Evolutionary conservation across 2,329 filamentous ascomycete genomes (phyloP).

Genomic region (Daldinia eschscholtzii): DNA sequence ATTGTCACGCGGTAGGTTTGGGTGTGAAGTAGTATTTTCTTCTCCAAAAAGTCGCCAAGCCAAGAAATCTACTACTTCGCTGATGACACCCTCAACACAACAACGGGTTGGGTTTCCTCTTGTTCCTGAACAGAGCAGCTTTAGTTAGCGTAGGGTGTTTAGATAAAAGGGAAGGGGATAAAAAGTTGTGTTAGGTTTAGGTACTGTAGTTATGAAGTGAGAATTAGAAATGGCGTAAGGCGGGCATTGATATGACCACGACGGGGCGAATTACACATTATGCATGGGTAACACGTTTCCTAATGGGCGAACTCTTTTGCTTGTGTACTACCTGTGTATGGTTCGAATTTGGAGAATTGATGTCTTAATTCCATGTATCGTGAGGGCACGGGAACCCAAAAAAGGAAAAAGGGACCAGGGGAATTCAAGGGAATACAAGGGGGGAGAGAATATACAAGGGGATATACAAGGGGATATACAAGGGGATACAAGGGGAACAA

Average conservation of each 20-base stretch:
- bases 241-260: conserved; percentile 35
- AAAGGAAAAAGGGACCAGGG: conserved; percentile 7
- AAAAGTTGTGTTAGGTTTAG: neutral
- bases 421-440: conserved; percentile 10
- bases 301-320: conserved; percentile 13
- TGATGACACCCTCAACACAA: conserved; percentile 24
- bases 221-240: conserved; percentile 18
- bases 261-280: conserved; percentile 35
- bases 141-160: neutral
- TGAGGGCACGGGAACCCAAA: neutral
- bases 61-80: conserved; percentile 18
- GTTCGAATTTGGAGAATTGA: conserved; percentile 19
- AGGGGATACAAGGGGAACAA: conserved; percentile 1
- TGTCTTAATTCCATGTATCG: conserved; percentile 11
- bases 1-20: conserved; percentile 18
- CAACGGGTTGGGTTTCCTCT: conserved; percentile 5
- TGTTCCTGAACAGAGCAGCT: conserved; percentile 19
- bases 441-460: neutral
- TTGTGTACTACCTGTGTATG: neutral
- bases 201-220: conserved; percentile 3
- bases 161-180: neutral
- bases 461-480: conserved; percentile 1
- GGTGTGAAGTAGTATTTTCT: conserved; percentile 31
- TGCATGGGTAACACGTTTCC: conserved; percentile 22
- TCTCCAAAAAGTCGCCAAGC: conserved; percentile 31